phyloP scores from a whole-genome alignment of 768 basidiomycete genomes.

The Mycena vitilis region DNA sequence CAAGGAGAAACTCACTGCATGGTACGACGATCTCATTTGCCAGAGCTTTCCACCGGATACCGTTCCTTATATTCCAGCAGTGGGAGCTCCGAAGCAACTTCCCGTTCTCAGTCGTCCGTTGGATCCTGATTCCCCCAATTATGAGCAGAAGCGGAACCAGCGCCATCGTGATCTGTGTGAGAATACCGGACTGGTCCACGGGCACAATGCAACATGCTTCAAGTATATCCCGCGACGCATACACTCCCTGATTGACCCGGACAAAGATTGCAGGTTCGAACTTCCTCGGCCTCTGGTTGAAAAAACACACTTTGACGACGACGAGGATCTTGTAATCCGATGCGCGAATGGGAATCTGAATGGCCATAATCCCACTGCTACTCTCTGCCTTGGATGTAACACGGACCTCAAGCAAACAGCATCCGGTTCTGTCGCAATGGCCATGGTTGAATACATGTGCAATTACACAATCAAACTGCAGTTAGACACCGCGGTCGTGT shows the following conservation, averaged over 20 bases:
- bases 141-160: neutral
- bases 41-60: neutral
- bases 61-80: neutral
- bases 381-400: too few relatives aligned
- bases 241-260: slow-evolving; percentile 2
- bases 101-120: slow-evolving; percentile 20
- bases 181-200: slow-evolving; percentile 12
- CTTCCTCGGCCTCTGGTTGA: slow-evolving; percentile 10
- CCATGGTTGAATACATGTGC: too few relatives aligned
- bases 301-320: too few relatives aligned
- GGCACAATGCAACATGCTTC: slow-evolving; percentile 31
- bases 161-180: slow-evolving; percentile 1
- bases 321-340: too few relatives aligned
- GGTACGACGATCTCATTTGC: slow-evolving; percentile 25
- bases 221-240: slow-evolving; percentile 29
- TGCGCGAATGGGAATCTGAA: too few relatives aligned
- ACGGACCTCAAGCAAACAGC: too few relatives aligned
- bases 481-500: too few relatives aligned
- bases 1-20: neutral
- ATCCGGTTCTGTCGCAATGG: too few relatives aligned
- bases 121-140: neutral
- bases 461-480: too few relatives aligned
- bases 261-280: slow-evolving; percentile 31
- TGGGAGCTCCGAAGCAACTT: neutral
- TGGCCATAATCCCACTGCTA: too few relatives aligned